Evolutionary conservation across 2,329 filamentous ascomycete genomes (phyloP), one percentile per base, ranked within the genome.

Genomic region (Penicillium nordicum): DNA sequence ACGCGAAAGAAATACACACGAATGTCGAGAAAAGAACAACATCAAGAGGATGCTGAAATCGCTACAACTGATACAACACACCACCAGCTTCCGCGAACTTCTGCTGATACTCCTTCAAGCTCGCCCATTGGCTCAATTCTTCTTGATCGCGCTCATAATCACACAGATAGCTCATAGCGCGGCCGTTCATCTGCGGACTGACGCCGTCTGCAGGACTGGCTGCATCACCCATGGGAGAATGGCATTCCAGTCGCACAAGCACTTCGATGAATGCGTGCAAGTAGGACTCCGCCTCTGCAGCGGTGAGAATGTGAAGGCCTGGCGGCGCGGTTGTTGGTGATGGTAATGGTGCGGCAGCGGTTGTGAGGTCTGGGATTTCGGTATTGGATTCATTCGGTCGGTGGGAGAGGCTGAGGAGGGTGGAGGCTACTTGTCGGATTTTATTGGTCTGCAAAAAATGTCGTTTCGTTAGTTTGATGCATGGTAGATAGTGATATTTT

Each of bases 371-470:
- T 21, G 62, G 49, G 14, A 57, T 49, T 37, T 57, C 47, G 12
- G 58, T 43, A 25, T 55, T 45, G 10, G 57, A 34, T 41, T 46
- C 79, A 65, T 82, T 82, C 27, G 79, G 74, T 41, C 79, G 74
- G 47, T 80, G 78, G 2, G 84, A 82, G 1, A 80, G 77, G 59
- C 89, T 85, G 47, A 95, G 82, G 8, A 96, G 80, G 0, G 90
- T 94, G 29, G 87, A 88, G 1, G 90, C 90, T 38, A 96, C 88
- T 68, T 90, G 88, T 10, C 90, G 88, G 63, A 96, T 90, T 78
- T 96, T 95, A 77, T 85, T 85, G 67, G 90, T 90, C 82, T 85
- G 70, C 37, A 5, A 8, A 16, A 11, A n/a, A 7, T 16, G 16
- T 5, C 12, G 2, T 21, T 38, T 42, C 18, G 47, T 59, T 41